Evolutionary conservation across 768 basidiomycete species (phyloP), one percentile per base, ranked within the genome.

Genomic region (Hypholoma fasciculare): DNA sequence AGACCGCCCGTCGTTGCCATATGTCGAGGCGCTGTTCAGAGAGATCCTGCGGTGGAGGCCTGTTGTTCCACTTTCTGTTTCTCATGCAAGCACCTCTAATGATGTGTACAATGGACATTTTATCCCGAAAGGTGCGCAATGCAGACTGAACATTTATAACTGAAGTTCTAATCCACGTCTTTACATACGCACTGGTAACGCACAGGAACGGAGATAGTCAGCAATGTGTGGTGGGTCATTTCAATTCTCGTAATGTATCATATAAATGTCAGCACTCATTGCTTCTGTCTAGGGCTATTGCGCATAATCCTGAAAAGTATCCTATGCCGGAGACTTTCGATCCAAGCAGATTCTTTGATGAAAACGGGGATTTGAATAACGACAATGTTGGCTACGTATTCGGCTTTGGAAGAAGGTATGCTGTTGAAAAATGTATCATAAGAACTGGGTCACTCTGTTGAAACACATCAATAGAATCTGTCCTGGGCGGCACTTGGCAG

Each of bases 361-460:
- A 54, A 38, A 23, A 54, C 34, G 43, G 34, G 4, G 14, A 20
- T 8, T 38, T 54, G 19, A 54, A 47, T 20, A 20, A 46, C 19
- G 53, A 46, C 20, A 14, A 46, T 36, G 11, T 54, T 1, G 20
- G 16, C 17, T 54, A 46, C 19, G n/a, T 23, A 14, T 54, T 54
- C 38, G 53, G 53, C 9, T 54, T 54, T 46, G 53, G 53, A 36
- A 30, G 53, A 47, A 54, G 53, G 53, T 54, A 8, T 4, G 53
- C 5, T 6, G 40, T 42, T 42, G 12, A 42, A 42, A 17, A 6
- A 9, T 14, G 2, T 7, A 52, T 4, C 2, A 14, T 40, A 20
- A 16, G 16, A 19, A 14, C 3, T 11, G 30, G 6, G 30, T 34
- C 30, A 3, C 1, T 23, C 23, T 4, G 23, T 4, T 42, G 17